These are phyloP conservation scores for Eutypella sp. DNA, from an alignment of 2,329 filamentous ascomycete species.

Conservation along the genomic window DNA sequence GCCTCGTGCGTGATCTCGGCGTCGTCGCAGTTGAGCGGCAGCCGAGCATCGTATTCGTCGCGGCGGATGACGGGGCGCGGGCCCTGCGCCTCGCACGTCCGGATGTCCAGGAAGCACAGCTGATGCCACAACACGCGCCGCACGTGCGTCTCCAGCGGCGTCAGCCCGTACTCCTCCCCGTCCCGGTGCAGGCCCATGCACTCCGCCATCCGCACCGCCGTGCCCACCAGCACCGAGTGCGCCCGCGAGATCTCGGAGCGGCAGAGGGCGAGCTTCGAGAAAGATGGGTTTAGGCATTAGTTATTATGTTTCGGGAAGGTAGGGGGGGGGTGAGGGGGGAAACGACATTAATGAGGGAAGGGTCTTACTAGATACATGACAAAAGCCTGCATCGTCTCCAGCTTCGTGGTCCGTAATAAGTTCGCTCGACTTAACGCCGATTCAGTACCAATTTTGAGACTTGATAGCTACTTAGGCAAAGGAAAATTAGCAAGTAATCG, in stretches of 20 bases:
- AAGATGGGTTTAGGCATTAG: no score
- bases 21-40: conserved; percentile 68
- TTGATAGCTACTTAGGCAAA: conserved; percentile 31
- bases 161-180: conserved; percentile 60
- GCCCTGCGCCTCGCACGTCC: conserved; percentile 70
- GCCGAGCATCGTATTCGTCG: conserved; percentile 69
- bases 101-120: conserved; percentile 69
- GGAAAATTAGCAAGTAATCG: no score
- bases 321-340: neutral
- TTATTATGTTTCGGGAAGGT: neutral
- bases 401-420: conserved; percentile 62
- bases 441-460: conserved; percentile 63
- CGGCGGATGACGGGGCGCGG: conserved; percentile 66
- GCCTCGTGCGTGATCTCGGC: conserved; percentile 46
- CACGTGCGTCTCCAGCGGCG: conserved; percentile 64
- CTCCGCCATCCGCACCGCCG: conserved; percentile 68
- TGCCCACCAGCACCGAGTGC: conserved; percentile 67
- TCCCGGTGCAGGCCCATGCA: conserved; percentile 75
- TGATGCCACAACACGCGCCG: conserved; percentile 73
- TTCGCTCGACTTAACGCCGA: conserved; percentile 63
- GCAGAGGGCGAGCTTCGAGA: conserved; percentile 64
- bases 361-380: conserved; percentile 66
- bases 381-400: conserved; percentile 73
- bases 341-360: neutral
- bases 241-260: conserved; percentile 66